phyloP scores from a whole-genome alignment of 768 basidiomycete species.

The Calocybe indica region DNA sequence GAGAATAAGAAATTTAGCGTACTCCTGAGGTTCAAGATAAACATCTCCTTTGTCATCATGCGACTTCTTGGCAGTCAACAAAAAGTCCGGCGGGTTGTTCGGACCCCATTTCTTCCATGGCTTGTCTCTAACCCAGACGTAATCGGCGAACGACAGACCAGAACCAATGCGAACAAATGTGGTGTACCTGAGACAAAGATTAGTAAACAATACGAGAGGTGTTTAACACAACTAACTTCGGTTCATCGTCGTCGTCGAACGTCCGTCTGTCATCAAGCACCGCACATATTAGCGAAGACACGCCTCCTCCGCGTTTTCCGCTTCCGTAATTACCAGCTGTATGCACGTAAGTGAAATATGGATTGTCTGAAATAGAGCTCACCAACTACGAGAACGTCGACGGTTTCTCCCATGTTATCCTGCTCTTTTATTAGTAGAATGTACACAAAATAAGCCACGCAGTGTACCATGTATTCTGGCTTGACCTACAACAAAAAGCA shows the following conservation, averaged over 20 bases:
- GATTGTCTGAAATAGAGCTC: conserved; percentile 14
- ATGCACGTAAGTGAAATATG: not conserved
- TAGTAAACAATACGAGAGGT: not conserved
- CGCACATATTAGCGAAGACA: conserved; percentile 87
- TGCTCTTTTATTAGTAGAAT: conserved; percentile 17
- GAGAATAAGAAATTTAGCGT: conserved; percentile 13
- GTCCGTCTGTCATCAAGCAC: conserved; percentile 69
- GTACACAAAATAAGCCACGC: not conserved
- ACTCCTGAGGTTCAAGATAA: conserved; percentile 90
- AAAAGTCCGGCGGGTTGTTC: conserved; percentile 66
- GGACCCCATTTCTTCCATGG: conserved; percentile 82
- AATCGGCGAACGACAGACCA: conserved; percentile 83
- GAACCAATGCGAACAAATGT: conserved; percentile 88
- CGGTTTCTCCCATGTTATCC: conserved; percentile 91
- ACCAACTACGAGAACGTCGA: conserved; percentile 90
- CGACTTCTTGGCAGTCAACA: conserved; percentile 50
- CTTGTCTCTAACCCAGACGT: conserved; percentile 74
- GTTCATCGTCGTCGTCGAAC: conserved; percentile 53
- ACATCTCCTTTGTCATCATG: conserved; percentile 85
- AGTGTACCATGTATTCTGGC: conserved; percentile 76
- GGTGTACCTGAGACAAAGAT: conserved; percentile 52
- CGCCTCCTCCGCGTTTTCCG: conserved; percentile 80
- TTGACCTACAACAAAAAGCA: conserved; percentile 47
- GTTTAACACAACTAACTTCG: conserved; percentile 39
- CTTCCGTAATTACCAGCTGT: conserved; percentile 84